These are phyloP conservation scores for Barnettozyma siamensis DNA, from an alignment of 805 yeast genomes.

Conservation along the genomic window DNA sequence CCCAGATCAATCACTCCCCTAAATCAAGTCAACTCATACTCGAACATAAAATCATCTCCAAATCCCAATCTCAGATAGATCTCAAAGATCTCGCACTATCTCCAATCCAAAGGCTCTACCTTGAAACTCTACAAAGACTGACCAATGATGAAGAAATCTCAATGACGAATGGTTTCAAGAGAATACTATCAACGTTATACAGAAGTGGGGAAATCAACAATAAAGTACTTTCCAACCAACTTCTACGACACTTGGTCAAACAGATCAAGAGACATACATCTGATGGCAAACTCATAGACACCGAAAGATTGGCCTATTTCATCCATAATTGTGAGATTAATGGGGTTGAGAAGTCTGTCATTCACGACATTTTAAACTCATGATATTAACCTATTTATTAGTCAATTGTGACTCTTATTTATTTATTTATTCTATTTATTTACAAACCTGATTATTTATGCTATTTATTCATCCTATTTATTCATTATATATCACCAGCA, in stretches of 20 bases:
- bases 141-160: slow-evolving; percentile 2
- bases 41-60: slow-evolving; percentile 1
- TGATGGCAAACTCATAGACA: background rate
- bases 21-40: background rate
- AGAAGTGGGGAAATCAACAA: slow-evolving; percentile 6
- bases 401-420: slow-evolving; percentile 1
- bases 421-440: slow-evolving; percentile 5
- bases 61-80: background rate
- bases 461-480: slow-evolving; percentile 7
- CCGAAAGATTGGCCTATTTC: slow-evolving; percentile 10
- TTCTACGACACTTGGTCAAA: slow-evolving; percentile 4
- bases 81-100: background rate
- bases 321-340: slow-evolving; percentile 2
- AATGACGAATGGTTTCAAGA: slow-evolving; percentile 5
- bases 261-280: slow-evolving; percentile 1
- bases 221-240: slow-evolving; percentile 3
- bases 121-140: background rate
- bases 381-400: background rate
- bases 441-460: background rate
- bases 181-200: background rate
- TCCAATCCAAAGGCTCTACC: background rate
- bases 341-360: slow-evolving; percentile 1
- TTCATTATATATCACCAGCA: background rate
- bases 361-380: slow-evolving; percentile 1
- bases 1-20: background rate